phyloP scores from a whole-genome alignment of 2,329 filamentous ascomycete genomes.

The Triangularia setosa region DNA sequence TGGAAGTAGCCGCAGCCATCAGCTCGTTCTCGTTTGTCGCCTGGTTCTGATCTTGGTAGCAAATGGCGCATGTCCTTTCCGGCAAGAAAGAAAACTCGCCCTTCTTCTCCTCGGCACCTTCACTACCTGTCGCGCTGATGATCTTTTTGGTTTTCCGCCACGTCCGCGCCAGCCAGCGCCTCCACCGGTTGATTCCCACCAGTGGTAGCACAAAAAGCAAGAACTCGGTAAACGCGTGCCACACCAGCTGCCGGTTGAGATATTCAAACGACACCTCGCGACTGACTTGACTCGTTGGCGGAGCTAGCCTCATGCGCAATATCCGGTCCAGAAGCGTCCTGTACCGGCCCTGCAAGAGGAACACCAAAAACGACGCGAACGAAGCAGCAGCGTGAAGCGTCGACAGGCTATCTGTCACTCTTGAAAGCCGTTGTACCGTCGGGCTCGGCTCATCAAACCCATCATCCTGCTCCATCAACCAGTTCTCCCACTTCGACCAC shows the following conservation, averaged over 20 bases:
- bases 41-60: constrained; percentile 89
- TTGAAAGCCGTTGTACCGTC: constrained; percentile 54
- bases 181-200: constrained; percentile 92
- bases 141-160: constrained; percentile 76
- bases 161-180: constrained; percentile 79
- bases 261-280: constrained; percentile 97
- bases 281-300: constrained; percentile 78
- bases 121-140: constrained; percentile 45
- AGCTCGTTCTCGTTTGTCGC: constrained; percentile 71
- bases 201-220: constrained; percentile 94
- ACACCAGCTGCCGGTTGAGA: constrained; percentile 93
- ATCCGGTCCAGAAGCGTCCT: constrained; percentile 84
- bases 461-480: constrained; percentile 72
- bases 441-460: constrained; percentile 63
- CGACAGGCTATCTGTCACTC: constrained; percentile 64
- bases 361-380: constrained; percentile 82
- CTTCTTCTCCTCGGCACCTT: constrained; percentile 42
- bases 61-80: constrained; percentile 92
- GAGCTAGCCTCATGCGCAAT: constrained; percentile 77
- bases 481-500: constrained; percentile 90
- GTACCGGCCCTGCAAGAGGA: constrained; percentile 86
- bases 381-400: constrained; percentile 77
- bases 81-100: constrained; percentile 84
- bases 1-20: constrained; percentile 49
- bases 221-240: constrained; percentile 99